A percentile compares a stretch with the other conserved stretches of the same genome.
phyloP scores from a whole-genome alignment of 2,329 filamentous ascomycete genomes.

The Trichoderma semiorbis region DNA sequence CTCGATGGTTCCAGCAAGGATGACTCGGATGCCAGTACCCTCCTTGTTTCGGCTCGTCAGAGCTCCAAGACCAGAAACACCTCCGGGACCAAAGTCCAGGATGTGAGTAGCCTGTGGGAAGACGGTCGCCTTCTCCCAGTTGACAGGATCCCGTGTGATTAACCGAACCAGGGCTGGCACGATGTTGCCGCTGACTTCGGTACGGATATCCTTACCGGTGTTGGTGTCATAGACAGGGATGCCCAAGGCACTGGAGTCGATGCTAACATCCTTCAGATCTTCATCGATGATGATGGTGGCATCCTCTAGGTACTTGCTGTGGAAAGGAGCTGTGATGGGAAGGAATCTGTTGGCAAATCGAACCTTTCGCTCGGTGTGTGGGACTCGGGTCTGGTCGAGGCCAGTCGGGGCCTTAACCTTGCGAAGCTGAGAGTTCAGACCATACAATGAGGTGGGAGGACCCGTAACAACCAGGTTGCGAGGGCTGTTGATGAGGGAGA shows the following conservation, averaged over 20 bases:
- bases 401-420: slow-evolving; percentile 99
- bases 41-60: slow-evolving; percentile 99
- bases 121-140: slow-evolving; percentile 93
- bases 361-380: slow-evolving; percentile 92
- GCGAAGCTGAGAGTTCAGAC: slow-evolving; percentile 88
- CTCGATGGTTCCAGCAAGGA: slow-evolving; percentile 88
- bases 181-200: slow-evolving; percentile 68
- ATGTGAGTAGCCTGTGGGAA: slow-evolving; percentile 92
- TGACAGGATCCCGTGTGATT: slow-evolving; percentile 89
- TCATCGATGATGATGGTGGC: slow-evolving; percentile 80
- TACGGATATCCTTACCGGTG: slow-evolving; percentile 78
- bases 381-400: slow-evolving; percentile 89
- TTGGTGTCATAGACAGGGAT: slow-evolving; percentile 90
- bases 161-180: slow-evolving; percentile 84
- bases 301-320: slow-evolving; percentile 86
- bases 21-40: slow-evolving; percentile 93
- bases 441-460: slow-evolving; percentile 91
- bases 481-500: slow-evolving; percentile 94
- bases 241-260: slow-evolving; percentile 68
- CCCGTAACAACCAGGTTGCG: slow-evolving; percentile 96
- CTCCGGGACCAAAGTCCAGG: slow-evolving; percentile 93
- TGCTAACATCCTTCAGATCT: slow-evolving; percentile 78
- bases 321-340: slow-evolving; percentile 96
- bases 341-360: slow-evolving; percentile 96
- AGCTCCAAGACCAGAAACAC: slow-evolving; percentile 92